Conservation (phyloP, 179 eudicot genomes). For the Beta corolliflora region DNA sequence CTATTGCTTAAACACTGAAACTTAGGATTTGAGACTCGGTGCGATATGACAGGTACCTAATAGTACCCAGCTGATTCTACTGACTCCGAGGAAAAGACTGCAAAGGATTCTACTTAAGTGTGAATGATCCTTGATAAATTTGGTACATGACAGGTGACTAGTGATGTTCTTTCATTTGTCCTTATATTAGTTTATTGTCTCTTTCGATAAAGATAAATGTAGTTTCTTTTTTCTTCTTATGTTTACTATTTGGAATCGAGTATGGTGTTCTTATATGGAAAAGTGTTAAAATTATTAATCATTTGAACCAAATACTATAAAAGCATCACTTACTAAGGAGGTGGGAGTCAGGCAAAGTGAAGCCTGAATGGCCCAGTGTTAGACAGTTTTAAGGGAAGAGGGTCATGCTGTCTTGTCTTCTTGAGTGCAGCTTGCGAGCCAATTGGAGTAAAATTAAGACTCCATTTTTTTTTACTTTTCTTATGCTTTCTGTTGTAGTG, state of each 20-base stretch:
- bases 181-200: background rate
- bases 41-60: slow-evolving; percentile 13
- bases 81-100: slow-evolving; percentile 7
- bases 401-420: slow-evolving; percentile 31
- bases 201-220: background rate
- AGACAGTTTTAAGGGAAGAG: slow-evolving; percentile 14
- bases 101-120: background rate
- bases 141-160: slow-evolving; percentile 14
- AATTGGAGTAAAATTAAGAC: slow-evolving; percentile 15
- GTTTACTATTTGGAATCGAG: background rate
- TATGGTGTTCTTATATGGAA: background rate
- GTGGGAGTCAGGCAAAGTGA: slow-evolving; percentile 18
- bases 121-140: background rate
- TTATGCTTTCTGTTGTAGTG: slow-evolving; percentile 19
- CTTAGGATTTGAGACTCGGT: slow-evolving; percentile 2
- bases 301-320: background rate
- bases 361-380: slow-evolving; percentile 25
- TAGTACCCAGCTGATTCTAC: background rate
- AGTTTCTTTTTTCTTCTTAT: background rate
- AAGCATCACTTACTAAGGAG: background rate
- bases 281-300: background rate
- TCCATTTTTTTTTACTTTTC: slow-evolving; percentile 1
- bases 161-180: slow-evolving; percentile 6
- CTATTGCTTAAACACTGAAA: background rate
- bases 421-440: slow-evolving; percentile 31